Evolutionary conservation across 495 filamentous ascomycete species (phyloP), one percentile per base, ranked within the genome.

Genomic region (Hypoxylon rickii): DNA sequence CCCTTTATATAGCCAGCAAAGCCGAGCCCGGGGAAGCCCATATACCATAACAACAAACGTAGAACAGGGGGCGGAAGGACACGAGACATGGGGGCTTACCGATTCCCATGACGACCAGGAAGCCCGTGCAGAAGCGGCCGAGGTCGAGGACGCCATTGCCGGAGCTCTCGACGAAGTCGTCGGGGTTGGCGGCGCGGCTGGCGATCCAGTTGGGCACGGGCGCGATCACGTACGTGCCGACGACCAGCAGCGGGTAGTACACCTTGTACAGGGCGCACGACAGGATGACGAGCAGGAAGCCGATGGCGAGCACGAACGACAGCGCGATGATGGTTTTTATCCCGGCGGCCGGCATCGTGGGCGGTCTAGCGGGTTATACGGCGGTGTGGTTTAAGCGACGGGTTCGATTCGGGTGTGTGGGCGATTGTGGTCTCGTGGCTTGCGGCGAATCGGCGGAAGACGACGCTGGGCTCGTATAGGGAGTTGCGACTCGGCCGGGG

Each of bases 251-350:
- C 20, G 94, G 89, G 64, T 92, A 89, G 83, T 95, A 98, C 69
- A 90, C 89, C 52, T 90, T 79, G 79, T 86, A 97, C 44, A 98
- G 87, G 22, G 95, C 94, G 66, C 91, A 94, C 55, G 92, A 96
- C 67, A 98, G 89, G 75, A 98, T 98, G 37, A 97, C 93, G 56
- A 98, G 92, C 66, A 98, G 90, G 82, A 98, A 98, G 66, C 94
- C 94, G 70, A 98, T 94, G 54, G 95, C 95, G 49, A 98, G 90
- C 67, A 98, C 95, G 76, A 98, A 98, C 63, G 94, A 97, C 64
- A 98, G 90, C 44, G 87, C 89, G 75, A 98, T 97, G 77, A 98
- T 98, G 64, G 95, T 98, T 75, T 96, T 96, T 58, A 97, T 85
- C 70, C 94, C 93, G 63, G 91, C 88, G 64, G 86, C 57, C 53